Base-by-base conservation (phyloP, 257 asterid genomes). In the Schizonepeta tenuifolia region DNA sequence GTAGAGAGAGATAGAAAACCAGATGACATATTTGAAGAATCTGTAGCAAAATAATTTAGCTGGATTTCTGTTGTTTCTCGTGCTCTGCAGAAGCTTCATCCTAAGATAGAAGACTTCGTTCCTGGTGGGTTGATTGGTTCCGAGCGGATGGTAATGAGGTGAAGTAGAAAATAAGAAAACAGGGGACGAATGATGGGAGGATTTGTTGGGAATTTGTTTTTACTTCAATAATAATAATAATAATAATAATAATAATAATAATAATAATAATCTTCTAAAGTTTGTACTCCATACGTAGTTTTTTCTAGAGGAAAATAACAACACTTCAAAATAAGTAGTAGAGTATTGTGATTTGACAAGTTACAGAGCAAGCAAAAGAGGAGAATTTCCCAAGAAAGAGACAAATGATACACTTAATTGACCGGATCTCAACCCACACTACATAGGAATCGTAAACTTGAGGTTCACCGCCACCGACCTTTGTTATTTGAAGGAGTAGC, bases 11-110 rank as follows among this genome's bases (percentile, higher is more conserved):
- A 89, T 75, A 6, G 94, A 89, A 22, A 89, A 63, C 89, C 93
- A 91, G 36, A 94, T 82, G 6, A 89, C 9, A 89, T 94, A 87
- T 88, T 85, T 94, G 85, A 86, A 74, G 74, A 78, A 82, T 88
- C 83, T 85, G 74, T 73, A 77, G 46, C 87, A 75, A 3, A 80
- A 79, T 21, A 5, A 49, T 20, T 46, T 73, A 67, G 82, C 70
- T 58, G 71, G 33, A 31, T 62, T 44, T 9, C 68, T 75, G 69
- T 40, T 60, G 65, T 36, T 55, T 69, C 78, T 77, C 0, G 70
- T 20, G 70, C 46, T 67, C 67, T 77, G 80, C 9, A 75, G 59
- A 20, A 91, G 71, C 85, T 81, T 91, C 97, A 93, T 93, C 72
- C 80, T 88, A 2, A 86, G 87, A 65, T 83, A 84, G 74, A 91